Base-by-base conservation (phyloP, 495 filamentous ascomycete genomes). In the Penicillium mononematosum region DNA sequence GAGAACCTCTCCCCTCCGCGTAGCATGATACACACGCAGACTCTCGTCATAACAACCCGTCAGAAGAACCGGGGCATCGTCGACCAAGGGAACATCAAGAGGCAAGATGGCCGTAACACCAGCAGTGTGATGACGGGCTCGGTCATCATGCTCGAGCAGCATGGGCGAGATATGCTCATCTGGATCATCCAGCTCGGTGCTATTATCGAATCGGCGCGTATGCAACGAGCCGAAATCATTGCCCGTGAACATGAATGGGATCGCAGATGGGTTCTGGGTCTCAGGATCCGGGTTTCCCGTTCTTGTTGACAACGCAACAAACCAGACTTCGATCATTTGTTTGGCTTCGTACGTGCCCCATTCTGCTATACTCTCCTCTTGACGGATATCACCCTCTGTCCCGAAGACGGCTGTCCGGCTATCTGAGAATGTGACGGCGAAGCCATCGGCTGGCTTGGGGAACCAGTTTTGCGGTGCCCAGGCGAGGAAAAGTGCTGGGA, bases 21-120 rank as follows among this genome's bases (percentile, higher is more conserved):
- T 70, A 17, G 74, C 75, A 63, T 73, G 68, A 48, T 83, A 88
- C 22, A 96, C 75, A 34, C 94, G 81, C 38, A 97, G 73, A 66
- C 78, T 73, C 59, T 98, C 95, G 60, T 98, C 94, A 68, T 98
- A 98, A 65, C 90, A 93, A 11, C 94, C 94, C 3, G 92, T 98
- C 31, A 96, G 63, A 8, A 96, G 59, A 7, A 91, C 59, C 19
- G 79, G 78, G 0, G 74, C 71, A 17, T 66, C 72, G 19, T 72
- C 72, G 0, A 63, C 36, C 43, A 73, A 19, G 1, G 66, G 59
- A 9, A 81, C 48, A 2, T 75, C 66, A 10, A 91, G 62, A 0
- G 90, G 88, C 31, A 97, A 67, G 54, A 98, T 93, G 2, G 91
- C 84, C 0, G 93, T 97, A 2, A 98, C 91, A 4, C 94, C 94